Base-by-base conservation (phyloP, 2,329 filamentous ascomycete species). In the Aspergillus ibericus region DNA sequence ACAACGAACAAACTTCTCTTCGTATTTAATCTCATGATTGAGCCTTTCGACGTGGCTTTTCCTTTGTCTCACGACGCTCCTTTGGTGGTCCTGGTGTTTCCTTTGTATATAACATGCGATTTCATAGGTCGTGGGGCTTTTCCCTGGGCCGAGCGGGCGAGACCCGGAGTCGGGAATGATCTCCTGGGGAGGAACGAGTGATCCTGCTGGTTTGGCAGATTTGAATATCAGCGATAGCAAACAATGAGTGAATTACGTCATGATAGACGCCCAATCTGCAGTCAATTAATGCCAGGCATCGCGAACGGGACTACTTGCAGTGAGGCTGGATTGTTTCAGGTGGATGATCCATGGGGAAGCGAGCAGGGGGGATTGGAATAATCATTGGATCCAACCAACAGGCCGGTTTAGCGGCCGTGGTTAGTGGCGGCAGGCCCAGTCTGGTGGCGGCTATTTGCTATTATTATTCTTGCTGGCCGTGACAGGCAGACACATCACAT, bases 391-490 rank as follows among this genome's bases (percentile, higher is more conserved):
- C 34, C 32, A 20, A n/a, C n/a, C 15, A n/a, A 29, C 20, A 16
- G 35, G 35, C 27, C 12, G 10, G 36, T 40, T 38, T 29, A 53
- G 51, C 34, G 34, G 51, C 8, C 32, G 34, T 40, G 25, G 36
- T 53, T 53, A 53, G 51, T 42, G 51, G 51, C 51, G 51, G 51
- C 50, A 53, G 48, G 18, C 48, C 25, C 44, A 48, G 44, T 13
- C 34, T 27, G 44, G 27, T 25, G 20, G 27, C 27, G 36, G 22
- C 29, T 20, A 32, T 20, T 35, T 9, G 32, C 34, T 36, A 42
- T 42, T 42, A 22, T 47, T 40, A 7, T 52, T 40, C 49, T 29
- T 29, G n/a, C 16, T 53, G 25, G 34, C 29, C 10, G 46, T 42
- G 38, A 36, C 49, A 42, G 35, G 38, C 51, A 44, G 38, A 42